Conservation (phyloP, 2,329 filamentous ascomycete genomes). For the Ophiostoma sp. region DNA sequence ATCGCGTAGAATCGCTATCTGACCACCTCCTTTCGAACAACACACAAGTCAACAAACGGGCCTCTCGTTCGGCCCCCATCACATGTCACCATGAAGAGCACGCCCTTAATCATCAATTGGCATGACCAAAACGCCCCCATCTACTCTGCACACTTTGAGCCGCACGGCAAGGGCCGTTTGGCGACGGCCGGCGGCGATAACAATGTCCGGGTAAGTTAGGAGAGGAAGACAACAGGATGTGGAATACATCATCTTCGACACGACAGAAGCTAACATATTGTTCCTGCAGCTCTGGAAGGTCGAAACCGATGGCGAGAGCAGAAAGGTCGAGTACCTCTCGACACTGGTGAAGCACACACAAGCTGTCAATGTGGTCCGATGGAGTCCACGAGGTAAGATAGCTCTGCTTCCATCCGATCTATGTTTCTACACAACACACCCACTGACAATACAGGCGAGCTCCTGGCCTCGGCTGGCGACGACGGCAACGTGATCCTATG, state of each 20-base stretch:
- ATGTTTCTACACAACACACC: not conserved
- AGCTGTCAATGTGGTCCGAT: constrained; percentile 96
- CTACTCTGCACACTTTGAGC: constrained; percentile 96
- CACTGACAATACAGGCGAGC: constrained; percentile 64
- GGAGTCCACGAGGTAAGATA: constrained; percentile 80
- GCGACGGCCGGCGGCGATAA: constrained; percentile 96
- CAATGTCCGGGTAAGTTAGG: constrained; percentile 75
- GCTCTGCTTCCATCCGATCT: not conserved
- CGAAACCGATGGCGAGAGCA: constrained; percentile 78
- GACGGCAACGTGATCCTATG: constrained; percentile 96
- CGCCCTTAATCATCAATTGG: constrained; percentile 96
- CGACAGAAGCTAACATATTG: constrained; percentile 6
- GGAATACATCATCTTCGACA: not conserved
- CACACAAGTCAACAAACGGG: not conserved
- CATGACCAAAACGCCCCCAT: constrained; percentile 96
- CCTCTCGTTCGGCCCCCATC: constrained; percentile 12
- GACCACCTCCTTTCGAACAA: not conserved
- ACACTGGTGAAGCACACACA: constrained; percentile 93
- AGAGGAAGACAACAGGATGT: not conserved
- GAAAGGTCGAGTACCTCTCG: constrained; percentile 87
- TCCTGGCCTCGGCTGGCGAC: constrained; percentile 91
- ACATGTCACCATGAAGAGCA: constrained; percentile 78
- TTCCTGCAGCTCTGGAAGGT: constrained; percentile 78
- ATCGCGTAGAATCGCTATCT: not conserved
- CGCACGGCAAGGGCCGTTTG: constrained; percentile 83